Evolutionary conservation across 768 basidiomycete species (phyloP).

Genomic region (Multifurca ochricompacta): DNA sequence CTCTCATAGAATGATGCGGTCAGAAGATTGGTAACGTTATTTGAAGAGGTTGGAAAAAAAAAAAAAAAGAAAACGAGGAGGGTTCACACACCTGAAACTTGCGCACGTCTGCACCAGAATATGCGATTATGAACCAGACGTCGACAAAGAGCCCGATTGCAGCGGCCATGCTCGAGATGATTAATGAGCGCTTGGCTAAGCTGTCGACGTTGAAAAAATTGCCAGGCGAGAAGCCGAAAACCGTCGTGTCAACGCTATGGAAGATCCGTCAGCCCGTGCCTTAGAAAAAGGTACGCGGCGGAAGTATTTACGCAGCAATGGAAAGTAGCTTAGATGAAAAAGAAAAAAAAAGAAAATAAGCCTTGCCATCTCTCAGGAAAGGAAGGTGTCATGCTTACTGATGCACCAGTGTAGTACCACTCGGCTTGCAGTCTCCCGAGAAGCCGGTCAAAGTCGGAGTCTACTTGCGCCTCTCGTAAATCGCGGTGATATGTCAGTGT

Average conservation of each 20-base stretch:
- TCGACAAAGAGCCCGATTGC: slow-evolving; percentile 58
- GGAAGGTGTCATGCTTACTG: slow-evolving; percentile 33
- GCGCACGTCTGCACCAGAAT: slow-evolving; percentile 42
- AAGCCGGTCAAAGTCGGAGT: slow-evolving; percentile 46
- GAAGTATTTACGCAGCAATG: slow-evolving; percentile 42
- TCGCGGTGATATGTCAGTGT: slow-evolving; percentile 51
- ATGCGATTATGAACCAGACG: slow-evolving; percentile 59
- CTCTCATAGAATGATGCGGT: neutral
- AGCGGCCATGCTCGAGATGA: slow-evolving; percentile 49
- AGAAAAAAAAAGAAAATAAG: no score
- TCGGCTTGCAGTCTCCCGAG: slow-evolving; percentile 44
- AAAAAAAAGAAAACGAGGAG: neutral
- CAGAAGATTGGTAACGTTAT: neutral
- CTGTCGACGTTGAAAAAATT: slow-evolving; percentile 43
- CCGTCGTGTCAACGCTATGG: slow-evolving; percentile 40
- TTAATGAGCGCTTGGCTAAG: slow-evolving; percentile 44
- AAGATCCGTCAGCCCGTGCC: neutral
- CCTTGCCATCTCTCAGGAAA: neutral
- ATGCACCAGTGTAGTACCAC: slow-evolving; percentile 59
- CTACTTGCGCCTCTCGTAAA: slow-evolving; percentile 37
- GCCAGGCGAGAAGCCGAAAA: slow-evolving; percentile 51
- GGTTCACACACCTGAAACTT: slow-evolving; percentile 53
- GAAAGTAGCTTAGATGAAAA: slow-evolving; percentile 49
- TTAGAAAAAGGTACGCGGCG: neutral
- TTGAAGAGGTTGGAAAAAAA: neutral